A percentile compares a stretch with the other conserved stretches of the same genome.
phyloP scores from a whole-genome alignment of 805 yeast genomes.

The Diddensiella transvaalensis region DNA sequence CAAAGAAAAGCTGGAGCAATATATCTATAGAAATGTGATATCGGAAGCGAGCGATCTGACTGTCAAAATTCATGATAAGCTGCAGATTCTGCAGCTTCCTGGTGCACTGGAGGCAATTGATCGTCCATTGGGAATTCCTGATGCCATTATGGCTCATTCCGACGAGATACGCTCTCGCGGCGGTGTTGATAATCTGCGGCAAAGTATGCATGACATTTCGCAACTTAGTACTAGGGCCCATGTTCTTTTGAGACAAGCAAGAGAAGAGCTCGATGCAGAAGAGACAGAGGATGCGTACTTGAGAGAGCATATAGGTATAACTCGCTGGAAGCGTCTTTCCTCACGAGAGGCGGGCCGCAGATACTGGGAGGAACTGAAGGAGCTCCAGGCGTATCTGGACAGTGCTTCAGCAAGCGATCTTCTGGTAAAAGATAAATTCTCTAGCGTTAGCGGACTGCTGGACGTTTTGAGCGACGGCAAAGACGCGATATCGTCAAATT shows the following conservation, averaged over 20 bases:
- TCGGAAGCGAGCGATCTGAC: slow-evolving; percentile 30
- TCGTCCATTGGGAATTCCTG: slow-evolving; percentile 55
- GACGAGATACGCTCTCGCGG: slow-evolving; percentile 52
- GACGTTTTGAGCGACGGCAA: slow-evolving; percentile 41
- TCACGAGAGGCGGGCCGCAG: slow-evolving; percentile 45
- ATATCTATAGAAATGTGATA: slow-evolving; percentile 43
- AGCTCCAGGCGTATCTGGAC: slow-evolving; percentile 46
- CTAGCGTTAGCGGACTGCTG: slow-evolving; percentile 46
- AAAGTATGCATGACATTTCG: slow-evolving; percentile 45
- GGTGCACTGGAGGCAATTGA: slow-evolving; percentile 60
- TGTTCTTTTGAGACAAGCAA: slow-evolving; percentile 44
- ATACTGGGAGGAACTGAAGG: slow-evolving; percentile 39
- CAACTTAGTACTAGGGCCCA: slow-evolving; percentile 41
- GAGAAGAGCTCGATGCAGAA: slow-evolving; percentile 48
- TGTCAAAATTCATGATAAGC: slow-evolving; percentile 20
- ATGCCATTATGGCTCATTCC: slow-evolving; percentile 51
- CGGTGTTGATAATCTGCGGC: slow-evolving; percentile 45
- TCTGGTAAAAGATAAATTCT: slow-evolving; percentile 45
- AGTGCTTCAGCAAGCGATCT: slow-evolving; percentile 64
- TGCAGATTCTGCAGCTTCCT: slow-evolving; percentile 53
- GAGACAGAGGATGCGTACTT: slow-evolving; percentile 52
- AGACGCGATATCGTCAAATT: slow-evolving; percentile 26
- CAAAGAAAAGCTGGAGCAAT: slow-evolving; percentile 59
- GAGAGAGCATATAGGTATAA: slow-evolving; percentile 49
- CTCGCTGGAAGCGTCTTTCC: slow-evolving; percentile 49